Conservation (phyloP, 805 yeast genomes). For the Ogataea zsoltii region DNA sequence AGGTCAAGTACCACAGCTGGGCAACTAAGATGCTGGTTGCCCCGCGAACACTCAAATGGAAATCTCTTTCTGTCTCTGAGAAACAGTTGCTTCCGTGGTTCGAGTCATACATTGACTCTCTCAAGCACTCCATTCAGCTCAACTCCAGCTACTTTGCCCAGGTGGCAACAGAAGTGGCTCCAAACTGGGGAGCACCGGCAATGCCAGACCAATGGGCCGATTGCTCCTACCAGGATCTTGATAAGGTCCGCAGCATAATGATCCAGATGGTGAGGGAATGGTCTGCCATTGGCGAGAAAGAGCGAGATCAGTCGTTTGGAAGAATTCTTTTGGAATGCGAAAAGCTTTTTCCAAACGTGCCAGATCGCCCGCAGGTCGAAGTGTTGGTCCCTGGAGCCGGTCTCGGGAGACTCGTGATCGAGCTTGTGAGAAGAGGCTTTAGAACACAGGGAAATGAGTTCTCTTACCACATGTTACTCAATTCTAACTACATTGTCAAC, state of each 20-base stretch:
- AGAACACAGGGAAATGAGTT: conserved; percentile 68
- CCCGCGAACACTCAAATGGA: conserved; percentile 37
- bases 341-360: conserved; percentile 38
- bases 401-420: conserved; percentile 57
- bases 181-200: conserved; percentile 49
- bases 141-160: conserved; percentile 46
- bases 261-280: conserved; percentile 64
- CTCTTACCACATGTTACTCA: conserved; percentile 62
- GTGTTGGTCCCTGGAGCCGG: conserved; percentile 68
- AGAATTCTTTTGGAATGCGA: conserved; percentile 40
- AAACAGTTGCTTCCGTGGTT: conserved; percentile 51
- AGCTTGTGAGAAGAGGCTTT: conserved; percentile 55
- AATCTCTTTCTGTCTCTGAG: conserved; percentile 42
- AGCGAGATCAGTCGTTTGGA: conserved; percentile 43
- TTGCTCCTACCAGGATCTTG: conserved; percentile 46
- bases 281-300: conserved; percentile 52
- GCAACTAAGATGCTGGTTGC: conserved; percentile 34
- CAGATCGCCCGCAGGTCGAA: conserved; percentile 38
- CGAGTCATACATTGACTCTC: conserved; percentile 38
- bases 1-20: conserved; percentile 34
- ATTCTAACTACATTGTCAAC: conserved; percentile 56
- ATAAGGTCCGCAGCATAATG: conserved; percentile 57
- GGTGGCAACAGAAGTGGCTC: conserved; percentile 45
- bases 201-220: conserved; percentile 42
- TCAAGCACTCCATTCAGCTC: conserved; percentile 43